phyloP scores from a whole-genome alignment of 306 rosid genomes.

The Trifolium fragiferum region DNA sequence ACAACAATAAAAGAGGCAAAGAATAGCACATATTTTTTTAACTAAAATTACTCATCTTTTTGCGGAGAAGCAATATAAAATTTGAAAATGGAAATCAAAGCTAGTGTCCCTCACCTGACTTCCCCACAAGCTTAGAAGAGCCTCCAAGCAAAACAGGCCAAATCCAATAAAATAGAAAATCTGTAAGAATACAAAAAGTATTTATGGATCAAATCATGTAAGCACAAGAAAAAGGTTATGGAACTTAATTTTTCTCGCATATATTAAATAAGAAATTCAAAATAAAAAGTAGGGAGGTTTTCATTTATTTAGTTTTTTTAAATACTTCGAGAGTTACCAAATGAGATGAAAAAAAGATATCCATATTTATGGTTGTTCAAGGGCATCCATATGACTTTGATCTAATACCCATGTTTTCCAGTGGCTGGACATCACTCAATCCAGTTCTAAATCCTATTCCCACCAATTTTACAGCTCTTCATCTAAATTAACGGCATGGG shows the following conservation, averaged over 20 bases:
- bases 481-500: slow-evolving; percentile 10
- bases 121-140: slow-evolving; percentile 95
- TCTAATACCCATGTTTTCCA: slow-evolving; percentile 10
- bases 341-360: slow-evolving; percentile 8
- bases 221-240: slow-evolving; percentile 16
- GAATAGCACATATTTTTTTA: background rate
- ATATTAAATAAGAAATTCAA: slow-evolving; percentile 10
- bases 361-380: background rate
- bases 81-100: slow-evolving; percentile 24
- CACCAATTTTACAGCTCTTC: slow-evolving; percentile 21
- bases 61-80: slow-evolving; percentile 36
- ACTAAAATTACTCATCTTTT: slow-evolving; percentile 14
- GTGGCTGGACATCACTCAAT: slow-evolving; percentile 17
- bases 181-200: slow-evolving; percentile 53
- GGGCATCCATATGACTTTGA: slow-evolving; percentile 25
- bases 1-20: background rate
- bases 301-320: background rate
- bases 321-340: slow-evolving; percentile 17
- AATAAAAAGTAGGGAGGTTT: slow-evolving; percentile 1
- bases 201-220: slow-evolving; percentile 26
- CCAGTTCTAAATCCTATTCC: slow-evolving; percentile 24
- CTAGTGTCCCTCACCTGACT: slow-evolving; percentile 69
- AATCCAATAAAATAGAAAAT: slow-evolving; percentile 90
- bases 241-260: background rate
- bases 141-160: slow-evolving; percentile 90